These are phyloP conservation scores for Cenococcum geophilum DNA, from an alignment of 495 filamentous ascomycete genomes.

Conservation along the genomic window DNA sequence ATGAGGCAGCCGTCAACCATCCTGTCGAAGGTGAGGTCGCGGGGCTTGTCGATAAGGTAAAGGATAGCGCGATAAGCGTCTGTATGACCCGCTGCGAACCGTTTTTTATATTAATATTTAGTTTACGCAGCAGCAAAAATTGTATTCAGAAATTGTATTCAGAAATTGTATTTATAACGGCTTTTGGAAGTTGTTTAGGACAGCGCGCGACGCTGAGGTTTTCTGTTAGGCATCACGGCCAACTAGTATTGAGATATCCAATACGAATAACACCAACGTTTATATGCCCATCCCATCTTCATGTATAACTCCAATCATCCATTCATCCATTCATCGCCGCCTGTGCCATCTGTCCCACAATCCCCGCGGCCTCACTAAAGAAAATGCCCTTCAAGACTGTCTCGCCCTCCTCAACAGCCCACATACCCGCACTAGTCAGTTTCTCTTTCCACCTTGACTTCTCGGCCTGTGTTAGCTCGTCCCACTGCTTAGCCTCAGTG, in stretches of 20 bases:
- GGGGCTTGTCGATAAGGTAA: no score
- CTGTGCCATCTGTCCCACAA: slow-evolving; percentile 26
- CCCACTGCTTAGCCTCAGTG: slow-evolving; percentile 53
- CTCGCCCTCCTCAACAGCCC: slow-evolving; percentile 66
- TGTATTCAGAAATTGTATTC: no score
- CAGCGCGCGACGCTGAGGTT: no score
- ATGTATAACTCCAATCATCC: neutral
- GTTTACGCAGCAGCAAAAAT: no score
- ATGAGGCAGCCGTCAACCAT: neutral
- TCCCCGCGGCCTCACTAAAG: slow-evolving; percentile 61
- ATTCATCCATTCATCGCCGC: slow-evolving; percentile 20
- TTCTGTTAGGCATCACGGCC: no score
- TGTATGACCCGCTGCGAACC: neutral
- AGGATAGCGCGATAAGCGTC: neutral
- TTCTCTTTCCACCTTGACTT: slow-evolving; percentile 60
- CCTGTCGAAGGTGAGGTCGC: neutral
- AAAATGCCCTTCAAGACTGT: slow-evolving; percentile 65
- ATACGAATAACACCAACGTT: no score
- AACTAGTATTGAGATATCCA: no score
- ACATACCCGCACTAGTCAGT: slow-evolving; percentile 64
- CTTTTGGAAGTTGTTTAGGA: no score
- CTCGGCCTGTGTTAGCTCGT: slow-evolving; percentile 55
- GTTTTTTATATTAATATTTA: neutral
- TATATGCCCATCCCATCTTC: neutral
- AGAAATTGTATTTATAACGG: no score